A percentile compares a stretch with the other conserved stretches of the same genome.
Conservation (phyloP, 1,284 basidiomycete species). For the Papiliotrema flavescens region DNA sequence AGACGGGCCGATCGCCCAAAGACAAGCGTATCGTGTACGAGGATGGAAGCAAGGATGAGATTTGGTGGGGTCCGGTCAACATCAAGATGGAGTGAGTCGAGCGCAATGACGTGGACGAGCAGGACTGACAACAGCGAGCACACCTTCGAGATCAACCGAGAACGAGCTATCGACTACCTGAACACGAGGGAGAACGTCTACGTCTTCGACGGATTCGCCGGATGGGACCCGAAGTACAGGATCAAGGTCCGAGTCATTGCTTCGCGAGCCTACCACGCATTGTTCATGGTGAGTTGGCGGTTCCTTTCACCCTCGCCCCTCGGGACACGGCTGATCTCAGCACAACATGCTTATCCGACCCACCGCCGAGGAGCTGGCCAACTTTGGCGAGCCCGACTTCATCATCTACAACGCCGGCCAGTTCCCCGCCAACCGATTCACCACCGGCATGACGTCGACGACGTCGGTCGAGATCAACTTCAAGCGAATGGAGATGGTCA, state of each 20-base stretch:
- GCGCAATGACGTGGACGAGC: neutral
- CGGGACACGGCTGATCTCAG: conserved; percentile 48
- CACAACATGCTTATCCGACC: conserved; percentile 99
- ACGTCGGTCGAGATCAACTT: conserved; percentile 99
- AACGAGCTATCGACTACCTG: conserved; percentile 98
- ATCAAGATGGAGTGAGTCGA: conserved; percentile 93
- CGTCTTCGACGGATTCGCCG: conserved; percentile 96
- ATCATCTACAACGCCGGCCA: conserved; percentile 99
- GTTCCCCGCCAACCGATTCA: conserved; percentile 99
- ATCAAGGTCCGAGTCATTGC: conserved; percentile 99
- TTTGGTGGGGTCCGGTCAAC: conserved; percentile 99
- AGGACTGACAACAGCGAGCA: conserved; percentile 57
- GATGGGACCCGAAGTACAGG: conserved; percentile 91
- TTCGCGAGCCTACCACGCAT: conserved; percentile 95
- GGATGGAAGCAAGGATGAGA: conserved; percentile 92
- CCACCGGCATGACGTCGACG: conserved; percentile 98
- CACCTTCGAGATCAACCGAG: conserved; percentile 99
- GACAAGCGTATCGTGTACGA: conserved; percentile 99
- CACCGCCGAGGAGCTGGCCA: conserved; percentile 85
- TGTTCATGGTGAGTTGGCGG: conserved; percentile 83
- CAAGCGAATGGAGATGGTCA: conserved; percentile 99
- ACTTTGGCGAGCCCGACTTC: conserved; percentile 98
- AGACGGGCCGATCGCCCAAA: conserved; percentile 96
- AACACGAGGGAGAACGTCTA: conserved; percentile 99
- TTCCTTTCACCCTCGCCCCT: too few species aligned